Percentiles rank a stretch among this genome's conserved stretches.
Evolutionary conservation across 306 rosid species (phyloP).

Genomic region (Lithocarpus polystachyus): DNA sequence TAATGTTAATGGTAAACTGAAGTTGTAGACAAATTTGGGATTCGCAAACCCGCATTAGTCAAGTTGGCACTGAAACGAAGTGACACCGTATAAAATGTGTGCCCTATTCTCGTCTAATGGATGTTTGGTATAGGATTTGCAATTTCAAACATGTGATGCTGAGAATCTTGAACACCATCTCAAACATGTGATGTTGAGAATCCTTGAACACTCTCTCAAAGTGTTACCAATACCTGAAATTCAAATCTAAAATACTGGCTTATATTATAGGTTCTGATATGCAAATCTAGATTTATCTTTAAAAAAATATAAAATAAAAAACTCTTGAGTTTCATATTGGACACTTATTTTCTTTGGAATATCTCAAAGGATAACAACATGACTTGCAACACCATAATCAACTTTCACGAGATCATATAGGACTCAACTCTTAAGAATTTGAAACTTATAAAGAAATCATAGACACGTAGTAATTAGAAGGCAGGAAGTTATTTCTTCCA

Average conservation of each 20-base stretch:
- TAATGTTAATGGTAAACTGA: background rate
- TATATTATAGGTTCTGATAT: background rate
- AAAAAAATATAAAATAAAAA: background rate
- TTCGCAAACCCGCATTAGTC: background rate
- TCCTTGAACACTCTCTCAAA: background rate
- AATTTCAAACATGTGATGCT: background rate
- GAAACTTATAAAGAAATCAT: background rate
- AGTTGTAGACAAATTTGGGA: background rate
- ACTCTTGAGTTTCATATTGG: background rate
- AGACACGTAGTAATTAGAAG: background rate
- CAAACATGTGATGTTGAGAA: background rate
- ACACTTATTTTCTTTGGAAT: background rate
- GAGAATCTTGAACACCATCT: background rate
- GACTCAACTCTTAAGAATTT: background rate
- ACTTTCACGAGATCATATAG: background rate
- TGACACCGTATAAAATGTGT: background rate
- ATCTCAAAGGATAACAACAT: background rate
- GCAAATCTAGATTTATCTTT: background rate
- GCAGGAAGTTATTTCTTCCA: too few relatives aligned
- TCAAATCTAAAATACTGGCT: background rate
- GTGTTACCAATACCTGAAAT: background rate
- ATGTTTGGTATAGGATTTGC: background rate
- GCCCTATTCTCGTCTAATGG: background rate
- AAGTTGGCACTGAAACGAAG: background rate
- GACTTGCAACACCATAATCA: background rate